Base-by-base conservation (phyloP, 1,284 basidiomycete genomes). In the Malassezia sympodialis region DNA sequence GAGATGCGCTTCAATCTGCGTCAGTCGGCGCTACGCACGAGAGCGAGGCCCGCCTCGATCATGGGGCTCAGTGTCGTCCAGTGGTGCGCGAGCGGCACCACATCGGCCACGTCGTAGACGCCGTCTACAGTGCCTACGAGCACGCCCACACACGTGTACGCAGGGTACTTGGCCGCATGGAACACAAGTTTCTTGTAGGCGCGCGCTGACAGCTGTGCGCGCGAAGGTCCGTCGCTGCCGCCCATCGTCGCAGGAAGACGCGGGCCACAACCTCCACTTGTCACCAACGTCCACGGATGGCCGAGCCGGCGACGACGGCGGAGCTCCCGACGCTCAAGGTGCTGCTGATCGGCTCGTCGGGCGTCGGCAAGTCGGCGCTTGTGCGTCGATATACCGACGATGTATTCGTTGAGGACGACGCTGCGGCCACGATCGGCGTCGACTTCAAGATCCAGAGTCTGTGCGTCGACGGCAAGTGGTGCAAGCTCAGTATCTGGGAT, bases 341-440 rank as follows among this genome's bases (percentile, higher is more conserved):
- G 19, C 69, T 81, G 15, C 73, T 81, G 39, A 80, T 81, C 28
- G 80, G 90, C 30, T 90, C 93, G 73, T 89, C 89, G 4, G 88
- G 87, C 6, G 90, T 96, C 15, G 90, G 90, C 66, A 81, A 81
- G 67, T 80, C 88, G 58, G 91, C 88, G 59, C 79, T 98, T 7
- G 77, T 98, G 1, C 79, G 96, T 6, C 82, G 93, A 7, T 98
- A 96, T 79, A 93, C 90, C 3, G 91, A 98, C 73, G 88, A 96
- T 76, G 88, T 90, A 66, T 98, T 91, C 82, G 78, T 96, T 28
- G 88, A 94, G 68, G 93, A 96, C 70, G 93, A 96, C 77, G 84
- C 86, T 40, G 86, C 84, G 53, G 88, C 90, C 23, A 94, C 90
- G n/a, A 96, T 96, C 67, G 88, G 72, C 12, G 72, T 76, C 15